These are phyloP conservation scores for Pyrenophora seminiperda DNA, from an alignment of 2,329 filamentous ascomycete species.

Conservation along the genomic window DNA sequence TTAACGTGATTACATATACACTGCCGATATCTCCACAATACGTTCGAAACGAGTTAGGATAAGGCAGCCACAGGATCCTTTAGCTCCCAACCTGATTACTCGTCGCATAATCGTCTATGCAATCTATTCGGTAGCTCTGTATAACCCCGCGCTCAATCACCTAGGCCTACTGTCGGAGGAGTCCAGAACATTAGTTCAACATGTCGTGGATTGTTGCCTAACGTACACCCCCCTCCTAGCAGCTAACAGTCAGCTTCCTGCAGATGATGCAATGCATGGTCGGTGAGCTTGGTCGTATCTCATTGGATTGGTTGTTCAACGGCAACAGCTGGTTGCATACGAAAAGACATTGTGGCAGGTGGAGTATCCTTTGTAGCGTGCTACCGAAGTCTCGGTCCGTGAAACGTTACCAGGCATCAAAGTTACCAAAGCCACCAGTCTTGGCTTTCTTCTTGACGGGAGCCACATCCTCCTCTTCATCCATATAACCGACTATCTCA, in stretches of 20 bases:
- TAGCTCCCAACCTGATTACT: neutral
- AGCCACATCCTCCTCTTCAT: slow-evolving; percentile 65
- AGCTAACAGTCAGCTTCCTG: neutral
- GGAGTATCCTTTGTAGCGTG: slow-evolving; percentile 2
- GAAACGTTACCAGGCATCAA: slow-evolving; percentile 76
- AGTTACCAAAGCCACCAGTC: slow-evolving; percentile 84
- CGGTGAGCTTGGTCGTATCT: neutral
- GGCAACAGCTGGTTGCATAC: neutral
- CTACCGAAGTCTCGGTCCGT: neutral
- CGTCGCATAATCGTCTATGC: neutral
- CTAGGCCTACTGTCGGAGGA: neutral
- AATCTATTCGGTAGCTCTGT: neutral
- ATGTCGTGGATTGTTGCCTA: neutral
- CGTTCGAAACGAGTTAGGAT: no score
- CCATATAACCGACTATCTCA: slow-evolving; percentile 65
- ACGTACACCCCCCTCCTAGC: neutral
- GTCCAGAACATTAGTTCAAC: neutral
- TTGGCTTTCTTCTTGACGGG: slow-evolving; percentile 82
- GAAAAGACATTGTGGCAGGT: neutral
- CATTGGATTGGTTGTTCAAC: neutral
- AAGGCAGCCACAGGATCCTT: no score
- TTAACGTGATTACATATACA: no score
- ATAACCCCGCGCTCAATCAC: neutral
- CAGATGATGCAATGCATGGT: neutral
- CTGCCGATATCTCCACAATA: no score